These are phyloP conservation scores for Cutaneotrichosporon cavernicola DNA, from an alignment of 1,284 basidiomycete genomes.

Conservation along the genomic window DNA sequence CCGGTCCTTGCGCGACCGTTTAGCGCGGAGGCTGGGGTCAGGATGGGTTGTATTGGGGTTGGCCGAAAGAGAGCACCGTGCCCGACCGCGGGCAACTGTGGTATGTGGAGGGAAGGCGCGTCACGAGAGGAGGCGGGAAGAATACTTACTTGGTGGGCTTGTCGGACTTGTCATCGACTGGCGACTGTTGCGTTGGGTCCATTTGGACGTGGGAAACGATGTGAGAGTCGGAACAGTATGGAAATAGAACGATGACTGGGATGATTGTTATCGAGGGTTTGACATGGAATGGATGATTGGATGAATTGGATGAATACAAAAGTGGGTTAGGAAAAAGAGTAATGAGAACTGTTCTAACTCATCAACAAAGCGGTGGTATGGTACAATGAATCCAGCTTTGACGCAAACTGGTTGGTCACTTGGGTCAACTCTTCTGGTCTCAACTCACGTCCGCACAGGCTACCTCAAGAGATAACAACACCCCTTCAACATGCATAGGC, in stretches of 20 bases:
- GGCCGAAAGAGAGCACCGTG: neutral
- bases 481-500: no score
- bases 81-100: neutral
- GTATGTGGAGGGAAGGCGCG: neutral
- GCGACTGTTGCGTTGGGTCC: neutral
- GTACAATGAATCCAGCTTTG: no score
- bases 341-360: no score
- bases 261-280: neutral
- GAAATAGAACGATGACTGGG: neutral
- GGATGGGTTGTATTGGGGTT: neutral
- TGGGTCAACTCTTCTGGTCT: no score
- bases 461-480: no score
- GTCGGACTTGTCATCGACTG: neutral
- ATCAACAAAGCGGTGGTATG: no score
- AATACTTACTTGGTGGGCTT: neutral
- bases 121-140: neutral
- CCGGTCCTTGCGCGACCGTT: slow-evolving; percentile 27
- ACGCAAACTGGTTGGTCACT: no score
- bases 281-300: neutral
- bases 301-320: neutral
- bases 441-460: no score
- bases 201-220: neutral
- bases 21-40: slow-evolving; percentile 20
- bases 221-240: neutral
- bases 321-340: neutral